Evolutionary conservation across 345 rosid genomes (phyloP).

Genomic region (Ricinus communis): DNA sequence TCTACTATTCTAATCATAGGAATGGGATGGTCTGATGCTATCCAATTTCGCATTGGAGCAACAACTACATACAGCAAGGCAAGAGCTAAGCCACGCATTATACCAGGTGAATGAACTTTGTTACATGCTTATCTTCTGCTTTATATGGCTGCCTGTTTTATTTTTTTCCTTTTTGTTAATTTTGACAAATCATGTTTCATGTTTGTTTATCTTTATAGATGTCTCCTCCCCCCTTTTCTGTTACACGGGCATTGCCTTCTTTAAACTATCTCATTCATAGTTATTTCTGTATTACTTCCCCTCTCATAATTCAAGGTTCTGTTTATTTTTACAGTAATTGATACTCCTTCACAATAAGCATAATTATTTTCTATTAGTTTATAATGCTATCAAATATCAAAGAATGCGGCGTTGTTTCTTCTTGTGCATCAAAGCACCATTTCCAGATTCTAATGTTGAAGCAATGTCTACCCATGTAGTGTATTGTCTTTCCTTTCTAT

Average conservation of each 20-base stretch:
- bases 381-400: too few relatives aligned
- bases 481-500: not conserved
- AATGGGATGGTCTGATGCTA: constrained; percentile 96
- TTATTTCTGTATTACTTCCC: not conserved
- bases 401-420: too few relatives aligned
- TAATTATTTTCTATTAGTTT: too few relatives aligned
- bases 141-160: not conserved
- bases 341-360: constrained; percentile 1
- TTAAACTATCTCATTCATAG: not conserved
- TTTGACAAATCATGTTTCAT: not conserved
- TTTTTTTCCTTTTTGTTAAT: not conserved
- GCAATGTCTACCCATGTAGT: too few relatives aligned
- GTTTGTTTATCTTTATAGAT: not conserved
- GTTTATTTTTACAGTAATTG: not conserved
- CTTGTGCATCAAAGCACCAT: too few relatives aligned
- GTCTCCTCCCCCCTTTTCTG: not conserved
- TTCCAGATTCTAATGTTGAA: too few relatives aligned
- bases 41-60: constrained; percentile 96
- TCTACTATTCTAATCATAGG: constrained; percentile 45
- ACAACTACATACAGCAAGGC: constrained; percentile 92
- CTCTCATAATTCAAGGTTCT: not conserved
- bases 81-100: constrained; percentile 94
- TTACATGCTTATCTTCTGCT: not conserved
- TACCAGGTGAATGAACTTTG: constrained; percentile 66
- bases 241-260: not conserved